Conservation (phyloP, 352 stramenopile genomes). For the Phytophthora sp. region DNA sequence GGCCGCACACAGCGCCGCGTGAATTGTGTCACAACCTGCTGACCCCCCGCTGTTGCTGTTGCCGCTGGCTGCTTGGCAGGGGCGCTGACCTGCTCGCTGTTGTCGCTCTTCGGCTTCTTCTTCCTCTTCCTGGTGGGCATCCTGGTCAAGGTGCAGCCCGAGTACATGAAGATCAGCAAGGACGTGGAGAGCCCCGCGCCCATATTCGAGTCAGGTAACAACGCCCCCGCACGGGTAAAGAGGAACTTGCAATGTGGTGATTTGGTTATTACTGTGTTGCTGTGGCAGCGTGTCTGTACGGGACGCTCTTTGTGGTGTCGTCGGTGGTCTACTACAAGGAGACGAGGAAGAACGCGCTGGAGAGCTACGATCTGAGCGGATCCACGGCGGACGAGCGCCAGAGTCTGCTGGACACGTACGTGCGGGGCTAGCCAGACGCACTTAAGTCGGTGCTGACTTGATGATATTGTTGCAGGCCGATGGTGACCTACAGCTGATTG, state of each 20-base stretch:
- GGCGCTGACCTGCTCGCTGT: constrained; percentile 76
- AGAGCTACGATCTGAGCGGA: constrained; percentile 48
- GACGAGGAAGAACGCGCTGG: constrained; percentile 50
- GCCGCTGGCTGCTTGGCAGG: too few species aligned
- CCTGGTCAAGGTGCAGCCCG: constrained; percentile 74
- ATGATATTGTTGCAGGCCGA: constrained; percentile 21
- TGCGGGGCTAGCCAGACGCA: background rate
- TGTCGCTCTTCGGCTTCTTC: constrained; percentile 77
- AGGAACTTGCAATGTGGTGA: too few species aligned
- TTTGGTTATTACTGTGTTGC: too few species aligned
- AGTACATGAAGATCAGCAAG: constrained; percentile 88
- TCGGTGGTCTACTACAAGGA: constrained; percentile 76
- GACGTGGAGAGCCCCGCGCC: constrained; percentile 62
- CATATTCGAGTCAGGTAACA: constrained; percentile 77
- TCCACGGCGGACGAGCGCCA: constrained; percentile 65
- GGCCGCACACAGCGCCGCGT: too few species aligned
- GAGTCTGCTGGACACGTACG: constrained; percentile 63
- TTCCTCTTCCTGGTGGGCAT: constrained; percentile 74
- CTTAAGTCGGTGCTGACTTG: background rate
- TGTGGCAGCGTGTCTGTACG: constrained; percentile 78
- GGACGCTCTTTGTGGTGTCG: constrained; percentile 70
- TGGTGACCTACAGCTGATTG: constrained; percentile 42
- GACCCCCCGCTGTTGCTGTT: too few species aligned
- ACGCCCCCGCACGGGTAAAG: too few species aligned
- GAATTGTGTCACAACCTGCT: too few species aligned